phyloP scores from a whole-genome alignment of 345 rosid genomes.

The Dipteronia sinensis region DNA sequence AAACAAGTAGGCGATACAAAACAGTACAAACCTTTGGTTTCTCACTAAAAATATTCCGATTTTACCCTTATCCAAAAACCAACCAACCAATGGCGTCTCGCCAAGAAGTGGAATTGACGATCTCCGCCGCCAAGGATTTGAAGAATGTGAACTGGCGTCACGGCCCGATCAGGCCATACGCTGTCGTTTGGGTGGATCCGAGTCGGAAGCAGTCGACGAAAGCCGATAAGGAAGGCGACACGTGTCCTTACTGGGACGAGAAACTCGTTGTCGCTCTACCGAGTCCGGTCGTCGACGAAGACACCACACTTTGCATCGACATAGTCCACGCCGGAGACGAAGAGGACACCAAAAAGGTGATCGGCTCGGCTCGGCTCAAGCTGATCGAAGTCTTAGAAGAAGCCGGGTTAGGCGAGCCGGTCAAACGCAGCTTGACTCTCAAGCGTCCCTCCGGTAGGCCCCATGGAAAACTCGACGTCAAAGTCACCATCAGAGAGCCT shows the following conservation, averaged over 20 bases:
- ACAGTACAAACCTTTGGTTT: too few species aligned
- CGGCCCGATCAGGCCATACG: slow-evolving; percentile 66
- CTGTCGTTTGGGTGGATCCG: slow-evolving; percentile 74
- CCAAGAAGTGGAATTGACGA: slow-evolving; percentile 53
- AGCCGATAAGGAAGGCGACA: slow-evolving; percentile 69
- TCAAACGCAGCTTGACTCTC: slow-evolving; percentile 45
- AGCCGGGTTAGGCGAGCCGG: slow-evolving; percentile 48
- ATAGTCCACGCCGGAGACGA: slow-evolving; percentile 71
- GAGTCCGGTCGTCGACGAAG: slow-evolving; percentile 39
- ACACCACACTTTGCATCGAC: slow-evolving; percentile 56
- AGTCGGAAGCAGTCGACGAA: slow-evolving; percentile 51
- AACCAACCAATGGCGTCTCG: slow-evolving; percentile 34
- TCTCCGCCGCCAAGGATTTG: slow-evolving; percentile 66
- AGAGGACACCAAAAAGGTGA: slow-evolving; percentile 70
- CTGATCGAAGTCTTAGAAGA: slow-evolving; percentile 65
- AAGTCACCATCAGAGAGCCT: slow-evolving; percentile 45
- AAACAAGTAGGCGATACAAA: not conserved
- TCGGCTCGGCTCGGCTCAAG: slow-evolving; percentile 69
- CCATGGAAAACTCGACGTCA: slow-evolving; percentile 75
- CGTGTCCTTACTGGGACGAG: slow-evolving; percentile 65
- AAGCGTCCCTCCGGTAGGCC: slow-evolving; percentile 94
- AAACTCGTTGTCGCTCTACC: slow-evolving; percentile 50
- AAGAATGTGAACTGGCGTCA: slow-evolving; percentile 93
- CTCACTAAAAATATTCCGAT: too few species aligned
- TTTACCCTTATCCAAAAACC: not conserved